These are phyloP conservation scores for Coccomyxa subellipsoidea DNA, from an alignment of 163 green algal species.

Conservation along the genomic window DNA sequence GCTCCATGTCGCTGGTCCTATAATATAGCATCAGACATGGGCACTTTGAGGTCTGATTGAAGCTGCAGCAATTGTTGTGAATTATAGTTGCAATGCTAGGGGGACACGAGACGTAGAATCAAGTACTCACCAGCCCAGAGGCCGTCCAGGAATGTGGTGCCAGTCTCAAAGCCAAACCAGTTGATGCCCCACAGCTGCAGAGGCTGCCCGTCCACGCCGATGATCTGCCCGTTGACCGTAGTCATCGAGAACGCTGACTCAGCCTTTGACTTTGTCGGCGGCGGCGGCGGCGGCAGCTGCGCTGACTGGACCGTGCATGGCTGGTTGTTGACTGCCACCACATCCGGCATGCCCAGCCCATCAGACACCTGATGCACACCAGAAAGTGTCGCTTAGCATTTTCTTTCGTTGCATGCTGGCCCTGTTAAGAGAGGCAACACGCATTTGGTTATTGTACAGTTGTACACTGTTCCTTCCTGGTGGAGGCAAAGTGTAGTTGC, in stretches of 20 bases:
- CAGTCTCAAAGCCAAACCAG: constrained; percentile 41
- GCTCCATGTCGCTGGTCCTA: too few species aligned
- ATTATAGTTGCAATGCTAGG: too few species aligned
- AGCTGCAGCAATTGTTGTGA: too few species aligned
- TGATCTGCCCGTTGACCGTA: constrained; percentile 21
- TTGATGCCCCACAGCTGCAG: constrained; percentile 33
- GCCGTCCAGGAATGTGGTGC: constrained; percentile 25
- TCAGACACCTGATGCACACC: neutral
- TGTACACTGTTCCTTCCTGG: too few species aligned
- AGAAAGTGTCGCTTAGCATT: too few species aligned
- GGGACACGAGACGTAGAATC: too few species aligned
- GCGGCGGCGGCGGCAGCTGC: neutral
- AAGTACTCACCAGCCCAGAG: constrained; percentile 19
- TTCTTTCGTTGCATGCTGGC: too few species aligned
- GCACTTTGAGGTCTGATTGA: too few species aligned
- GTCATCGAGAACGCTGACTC: constrained; percentile 16
- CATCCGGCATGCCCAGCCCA: neutral
- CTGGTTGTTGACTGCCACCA: constrained; percentile 4
- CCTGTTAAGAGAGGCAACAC: too few species aligned
- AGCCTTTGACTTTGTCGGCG: neutral
- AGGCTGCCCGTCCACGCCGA: constrained; percentile 23
- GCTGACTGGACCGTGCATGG: neutral
- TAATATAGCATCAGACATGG: too few species aligned
- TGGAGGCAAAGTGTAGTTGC: too few species aligned
- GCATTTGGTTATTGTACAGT: too few species aligned